Conservation (phyloP, 768 basidiomycete genomes). For the Naematelia encephala region DNA sequence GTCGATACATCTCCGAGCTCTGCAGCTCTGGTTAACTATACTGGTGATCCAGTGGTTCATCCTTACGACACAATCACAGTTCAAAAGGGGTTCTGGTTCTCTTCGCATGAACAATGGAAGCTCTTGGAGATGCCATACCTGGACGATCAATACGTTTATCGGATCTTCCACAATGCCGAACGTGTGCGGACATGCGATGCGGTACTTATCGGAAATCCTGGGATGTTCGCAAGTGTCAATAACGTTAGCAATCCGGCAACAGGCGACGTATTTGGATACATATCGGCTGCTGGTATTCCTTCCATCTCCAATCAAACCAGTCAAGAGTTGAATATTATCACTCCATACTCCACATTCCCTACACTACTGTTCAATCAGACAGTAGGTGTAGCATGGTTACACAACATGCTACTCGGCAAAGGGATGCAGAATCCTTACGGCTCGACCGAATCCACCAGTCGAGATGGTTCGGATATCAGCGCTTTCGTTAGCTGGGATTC, state of each 20-base stretch:
- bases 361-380: constrained; percentile 3
- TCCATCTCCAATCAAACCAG: constrained; percentile 3
- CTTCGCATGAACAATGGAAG: constrained; percentile 5
- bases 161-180: constrained; percentile 6
- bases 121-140: constrained; percentile 5
- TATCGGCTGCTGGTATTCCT: constrained; percentile 5
- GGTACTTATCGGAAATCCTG: constrained; percentile 3
- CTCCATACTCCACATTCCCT: constrained; percentile 1
- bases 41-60: not conserved
- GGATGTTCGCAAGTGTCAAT: constrained; percentile 5
- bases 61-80: constrained; percentile 4
- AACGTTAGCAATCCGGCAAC: not conserved
- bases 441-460: not conserved
- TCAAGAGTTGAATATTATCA: constrained; percentile 2
- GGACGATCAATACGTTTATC: not conserved
- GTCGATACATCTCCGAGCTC: not conserved
- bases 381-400: constrained; percentile 2
- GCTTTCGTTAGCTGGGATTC: constrained; percentile 2
- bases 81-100: constrained; percentile 10
- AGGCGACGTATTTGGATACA: constrained; percentile 4
- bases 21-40: not conserved
- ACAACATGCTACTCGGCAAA: constrained; percentile 2
- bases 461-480: not conserved
- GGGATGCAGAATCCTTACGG: constrained; percentile 9
- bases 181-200: constrained; percentile 5